phyloP scores from a whole-genome alignment of 208 protist species.

The Leishmania turanica region DNA sequence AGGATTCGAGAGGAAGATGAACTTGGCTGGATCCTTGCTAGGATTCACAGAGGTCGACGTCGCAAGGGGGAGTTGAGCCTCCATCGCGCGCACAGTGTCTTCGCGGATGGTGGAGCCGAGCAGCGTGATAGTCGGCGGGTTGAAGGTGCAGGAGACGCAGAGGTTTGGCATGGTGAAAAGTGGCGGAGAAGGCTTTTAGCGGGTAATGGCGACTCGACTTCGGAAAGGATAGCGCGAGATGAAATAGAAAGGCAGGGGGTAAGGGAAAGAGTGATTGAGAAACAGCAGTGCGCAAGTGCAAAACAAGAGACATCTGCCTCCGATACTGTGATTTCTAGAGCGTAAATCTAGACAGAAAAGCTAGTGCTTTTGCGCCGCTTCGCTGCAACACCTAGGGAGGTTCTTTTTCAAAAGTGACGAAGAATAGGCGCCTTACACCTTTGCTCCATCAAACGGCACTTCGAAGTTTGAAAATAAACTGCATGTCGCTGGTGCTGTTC shows the following conservation, averaged over 20 bases:
- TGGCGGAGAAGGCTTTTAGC: neutral
- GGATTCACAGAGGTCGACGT: conserved; percentile 77
- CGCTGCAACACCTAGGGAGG: too few relatives aligned
- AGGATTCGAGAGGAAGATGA: conserved; percentile 73
- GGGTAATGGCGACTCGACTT: neutral
- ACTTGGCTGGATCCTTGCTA: conserved; percentile 75
- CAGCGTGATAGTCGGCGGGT: conserved; percentile 88
- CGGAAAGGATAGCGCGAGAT: neutral
- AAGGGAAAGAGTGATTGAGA: neutral
- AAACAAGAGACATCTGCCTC: neutral
- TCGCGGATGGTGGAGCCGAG: conserved; percentile 86
- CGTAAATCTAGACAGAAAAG: neutral
- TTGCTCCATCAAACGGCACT: neutral
- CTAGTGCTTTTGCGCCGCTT: neutral
- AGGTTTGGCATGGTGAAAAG: conserved; percentile 83
- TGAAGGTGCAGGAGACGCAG: conserved; percentile 91
- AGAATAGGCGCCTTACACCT: too few relatives aligned
- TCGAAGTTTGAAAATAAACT: neutral
- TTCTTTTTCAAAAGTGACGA: too few relatives aligned
- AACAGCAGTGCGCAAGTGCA: neutral
- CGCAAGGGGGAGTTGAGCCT: conserved; percentile 67
- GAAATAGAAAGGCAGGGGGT: neutral
- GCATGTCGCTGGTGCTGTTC: neutral
- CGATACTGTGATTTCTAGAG: neutral
- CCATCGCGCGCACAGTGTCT: conserved; percentile 85